phyloP scores from a whole-genome alignment of 352 stramenopile genomes.

The Saprolegnia diclina region DNA sequence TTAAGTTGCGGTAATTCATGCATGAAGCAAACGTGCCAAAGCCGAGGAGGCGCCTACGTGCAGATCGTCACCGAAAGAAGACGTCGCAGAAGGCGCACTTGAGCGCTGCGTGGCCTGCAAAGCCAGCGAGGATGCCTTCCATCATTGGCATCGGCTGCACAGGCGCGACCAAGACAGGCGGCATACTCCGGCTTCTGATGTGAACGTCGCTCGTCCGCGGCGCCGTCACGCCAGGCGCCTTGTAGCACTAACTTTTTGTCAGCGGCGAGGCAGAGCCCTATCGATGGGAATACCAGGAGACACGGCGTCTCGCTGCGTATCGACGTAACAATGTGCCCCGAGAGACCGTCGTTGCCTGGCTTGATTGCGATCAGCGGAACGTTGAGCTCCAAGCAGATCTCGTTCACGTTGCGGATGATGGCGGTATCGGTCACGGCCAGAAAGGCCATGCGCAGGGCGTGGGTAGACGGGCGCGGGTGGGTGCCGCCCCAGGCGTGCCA shows the following conservation, averaged over 20 bases:
- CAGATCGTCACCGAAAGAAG: not conserved
- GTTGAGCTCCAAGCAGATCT: conserved; percentile 37
- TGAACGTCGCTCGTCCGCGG: not conserved
- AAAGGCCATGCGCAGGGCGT: conserved; percentile 33
- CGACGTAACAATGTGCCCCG: conserved; percentile 37
- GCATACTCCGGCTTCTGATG: not conserved
- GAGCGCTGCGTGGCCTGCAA: conserved; percentile 40
- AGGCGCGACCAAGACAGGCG: not conserved
- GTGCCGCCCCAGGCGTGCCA: not conserved
- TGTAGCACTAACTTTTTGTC: not conserved
- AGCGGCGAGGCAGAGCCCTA: not conserved
- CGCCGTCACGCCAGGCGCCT: not conserved
- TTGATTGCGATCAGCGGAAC: conserved; percentile 36
- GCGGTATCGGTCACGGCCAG: conserved; percentile 31
- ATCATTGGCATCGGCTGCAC: conserved; percentile 34
- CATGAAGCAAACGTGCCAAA: conserved; percentile 38
- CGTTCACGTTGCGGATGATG: conserved; percentile 39
- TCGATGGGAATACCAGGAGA: conserved; percentile 23
- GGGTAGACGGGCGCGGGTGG: not conserved
- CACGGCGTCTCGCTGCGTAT: conserved; percentile 38
- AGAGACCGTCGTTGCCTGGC: conserved; percentile 36
- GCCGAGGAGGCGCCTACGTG: conserved; percentile 28
- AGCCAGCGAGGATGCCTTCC: conserved; percentile 43
- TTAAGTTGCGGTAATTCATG: conserved; percentile 44
- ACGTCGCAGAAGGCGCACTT: conserved; percentile 29